Conservation (phyloP, 73 alveolate species). For the Paramecium octaurelia region DNA sequence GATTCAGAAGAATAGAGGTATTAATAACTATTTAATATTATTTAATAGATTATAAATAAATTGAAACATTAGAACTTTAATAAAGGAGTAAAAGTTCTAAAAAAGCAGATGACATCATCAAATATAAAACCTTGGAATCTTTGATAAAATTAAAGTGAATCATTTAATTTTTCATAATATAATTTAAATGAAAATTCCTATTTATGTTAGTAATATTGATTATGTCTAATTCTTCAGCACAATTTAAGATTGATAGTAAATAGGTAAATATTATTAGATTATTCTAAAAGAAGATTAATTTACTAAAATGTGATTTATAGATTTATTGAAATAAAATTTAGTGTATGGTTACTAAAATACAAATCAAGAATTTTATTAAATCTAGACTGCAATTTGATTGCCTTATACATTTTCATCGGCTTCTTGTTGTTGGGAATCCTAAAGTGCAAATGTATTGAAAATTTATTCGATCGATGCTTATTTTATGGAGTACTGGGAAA, state of each 20-base stretch:
- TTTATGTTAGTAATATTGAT: no score
- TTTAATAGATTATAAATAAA: not conserved
- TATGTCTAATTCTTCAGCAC: no score
- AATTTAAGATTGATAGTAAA: no score
- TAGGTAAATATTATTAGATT: no score
- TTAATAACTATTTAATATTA: not conserved
- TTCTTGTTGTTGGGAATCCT: not conserved
- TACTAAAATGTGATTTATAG: no score
- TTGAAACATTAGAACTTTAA: not conserved
- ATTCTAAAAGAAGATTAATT: no score
- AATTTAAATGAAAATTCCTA: no score
- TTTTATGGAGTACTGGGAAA: slow-evolving; percentile 59
- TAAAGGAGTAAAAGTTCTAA: not conserved
- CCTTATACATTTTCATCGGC: not conserved
- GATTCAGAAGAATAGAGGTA: not conserved
- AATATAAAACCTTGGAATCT: not conserved
- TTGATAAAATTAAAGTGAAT: not conserved
- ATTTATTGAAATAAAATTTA: no score
- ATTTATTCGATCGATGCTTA: slow-evolving; percentile 68
- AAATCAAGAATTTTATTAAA: not conserved
- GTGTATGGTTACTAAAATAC: not conserved
- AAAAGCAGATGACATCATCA: not conserved
- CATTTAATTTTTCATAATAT: not conserved
- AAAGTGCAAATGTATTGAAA: slow-evolving; percentile 63
- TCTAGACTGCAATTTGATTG: not conserved